Conservation (phyloP, 495 filamentous ascomycete genomes). For the Pyrenopolyporus hunteri region DNA sequence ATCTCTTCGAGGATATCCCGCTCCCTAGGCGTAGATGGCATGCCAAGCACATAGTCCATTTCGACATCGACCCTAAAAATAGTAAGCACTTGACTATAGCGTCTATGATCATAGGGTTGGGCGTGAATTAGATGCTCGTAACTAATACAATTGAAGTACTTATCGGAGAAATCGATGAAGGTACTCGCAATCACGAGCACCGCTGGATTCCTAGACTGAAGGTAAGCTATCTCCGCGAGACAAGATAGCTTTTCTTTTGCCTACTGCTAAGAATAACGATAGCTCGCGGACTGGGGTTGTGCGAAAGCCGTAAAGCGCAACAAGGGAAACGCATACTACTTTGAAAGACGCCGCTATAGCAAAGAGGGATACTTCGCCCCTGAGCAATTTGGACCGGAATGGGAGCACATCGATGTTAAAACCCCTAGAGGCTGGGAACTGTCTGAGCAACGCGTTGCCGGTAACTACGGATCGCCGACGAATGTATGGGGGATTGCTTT, state of each 20-base stretch:
- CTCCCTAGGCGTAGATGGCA: conserved; percentile 3
- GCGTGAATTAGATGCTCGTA: too few relatives aligned
- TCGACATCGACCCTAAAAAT: conserved; percentile 34
- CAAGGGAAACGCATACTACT: conserved; percentile 22
- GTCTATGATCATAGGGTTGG: not conserved
- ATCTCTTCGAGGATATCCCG: conserved; percentile 29
- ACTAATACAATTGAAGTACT: conserved; percentile 17
- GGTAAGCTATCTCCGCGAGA: not conserved
- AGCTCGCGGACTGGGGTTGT: conserved; percentile 32
- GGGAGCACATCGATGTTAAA: conserved; percentile 8
- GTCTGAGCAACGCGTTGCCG: conserved; percentile 12
- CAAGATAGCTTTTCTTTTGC: not conserved
- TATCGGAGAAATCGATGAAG: conserved; percentile 7
- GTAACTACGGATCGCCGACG: conserved; percentile 17
- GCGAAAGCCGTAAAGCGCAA: conserved; percentile 4
- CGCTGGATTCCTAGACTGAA: conserved; percentile 25
- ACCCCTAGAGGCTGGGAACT: conserved; percentile 5
- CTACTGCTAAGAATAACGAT: not conserved
- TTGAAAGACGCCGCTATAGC: not conserved
- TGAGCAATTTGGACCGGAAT: conserved; percentile 35
- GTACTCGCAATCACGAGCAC: conserved; percentile 22
- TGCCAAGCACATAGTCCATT: conserved; percentile 22
- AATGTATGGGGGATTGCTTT: conserved; percentile 29
- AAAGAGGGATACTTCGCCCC: conserved; percentile 27
- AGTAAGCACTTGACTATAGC: conserved; percentile 8